These are phyloP conservation scores for Solanum boliviense DNA, from an alignment of 257 asterid genomes.

Conservation along the genomic window DNA sequence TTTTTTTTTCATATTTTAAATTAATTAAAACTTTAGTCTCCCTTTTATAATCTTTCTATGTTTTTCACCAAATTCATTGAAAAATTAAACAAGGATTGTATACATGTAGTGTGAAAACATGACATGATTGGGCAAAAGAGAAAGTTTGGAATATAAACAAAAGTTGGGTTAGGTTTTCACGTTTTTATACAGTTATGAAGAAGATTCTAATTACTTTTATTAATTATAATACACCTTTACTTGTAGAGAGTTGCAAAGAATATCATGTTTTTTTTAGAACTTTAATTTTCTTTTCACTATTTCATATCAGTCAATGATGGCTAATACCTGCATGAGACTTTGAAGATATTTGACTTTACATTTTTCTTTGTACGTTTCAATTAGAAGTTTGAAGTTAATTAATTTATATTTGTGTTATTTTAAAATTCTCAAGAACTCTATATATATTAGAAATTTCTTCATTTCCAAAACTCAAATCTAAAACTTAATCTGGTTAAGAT, in stretches of 20 bases:
- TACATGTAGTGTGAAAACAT: background rate
- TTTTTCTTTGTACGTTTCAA: background rate
- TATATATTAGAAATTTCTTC: background rate
- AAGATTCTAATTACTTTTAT: background rate
- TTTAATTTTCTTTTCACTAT: background rate
- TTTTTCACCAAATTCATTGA: constrained; percentile 12
- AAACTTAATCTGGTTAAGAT: background rate
- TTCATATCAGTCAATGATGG: background rate
- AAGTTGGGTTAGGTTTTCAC: background rate
- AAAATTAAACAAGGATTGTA: background rate
- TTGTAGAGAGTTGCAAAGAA: background rate
- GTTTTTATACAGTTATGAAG: background rate
- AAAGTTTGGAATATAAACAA: background rate
- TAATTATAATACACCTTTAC: background rate
- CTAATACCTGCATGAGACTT: background rate
- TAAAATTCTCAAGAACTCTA: rapidly evolving
- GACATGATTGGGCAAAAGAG: background rate
- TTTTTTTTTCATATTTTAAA: background rate
- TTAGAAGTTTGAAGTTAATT: background rate
- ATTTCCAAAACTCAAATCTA: background rate
- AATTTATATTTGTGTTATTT: background rate
- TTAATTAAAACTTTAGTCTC: background rate
- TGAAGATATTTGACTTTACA: background rate
- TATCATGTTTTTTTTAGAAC: background rate
- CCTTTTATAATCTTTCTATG: constrained; percentile 8